Conservation (phyloP, 805 yeast genomes). For the Scheffersomyces ergatensis region DNA sequence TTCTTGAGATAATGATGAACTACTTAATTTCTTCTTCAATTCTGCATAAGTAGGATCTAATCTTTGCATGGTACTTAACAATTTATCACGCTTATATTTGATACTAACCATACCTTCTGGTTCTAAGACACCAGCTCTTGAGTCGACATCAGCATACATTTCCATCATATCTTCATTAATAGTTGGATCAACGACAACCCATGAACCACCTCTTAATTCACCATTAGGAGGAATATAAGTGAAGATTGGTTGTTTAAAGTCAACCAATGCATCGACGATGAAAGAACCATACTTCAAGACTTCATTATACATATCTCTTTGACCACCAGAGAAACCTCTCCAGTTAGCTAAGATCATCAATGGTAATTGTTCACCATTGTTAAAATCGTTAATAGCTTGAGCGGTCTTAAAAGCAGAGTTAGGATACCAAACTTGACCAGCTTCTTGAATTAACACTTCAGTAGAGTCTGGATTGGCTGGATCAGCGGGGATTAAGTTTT, state of each 20-base stretch:
- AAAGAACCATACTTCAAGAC: constrained; percentile 95
- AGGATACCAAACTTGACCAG: constrained; percentile 99
- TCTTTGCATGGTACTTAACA: constrained; percentile 87
- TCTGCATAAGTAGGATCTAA: constrained; percentile 74
- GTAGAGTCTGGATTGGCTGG: constrained; percentile 97
- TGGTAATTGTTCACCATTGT: constrained; percentile 97
- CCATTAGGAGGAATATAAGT: constrained; percentile 98
- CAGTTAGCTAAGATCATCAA: constrained; percentile 97
- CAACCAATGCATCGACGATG: constrained; percentile 96
- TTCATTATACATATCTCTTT: constrained; percentile 98
- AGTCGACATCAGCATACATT: constrained; percentile 95
- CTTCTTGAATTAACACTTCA: constrained; percentile 84
- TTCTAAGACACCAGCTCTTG: constrained; percentile 97
- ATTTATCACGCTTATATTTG: constrained; percentile 91
- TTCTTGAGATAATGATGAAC: constrained; percentile 52
- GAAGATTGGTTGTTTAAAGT: constrained; percentile 93
- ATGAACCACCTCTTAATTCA: constrained; percentile 99
- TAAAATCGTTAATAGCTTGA: constrained; percentile 96
- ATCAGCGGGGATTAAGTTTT: constrained; percentile 92
- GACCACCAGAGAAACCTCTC: constrained; percentile 99
- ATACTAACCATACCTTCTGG: constrained; percentile 99
- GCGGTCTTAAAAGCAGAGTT: constrained; percentile 99
- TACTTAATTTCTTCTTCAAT: constrained; percentile 59
- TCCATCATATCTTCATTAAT: constrained; percentile 98
- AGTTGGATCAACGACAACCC: constrained; percentile 99